Percentiles rank a stretch among this genome's conserved stretches.
Conservation (phyloP, 2,329 filamentous ascomycete genomes). For the Laburnicola sp. region DNA sequence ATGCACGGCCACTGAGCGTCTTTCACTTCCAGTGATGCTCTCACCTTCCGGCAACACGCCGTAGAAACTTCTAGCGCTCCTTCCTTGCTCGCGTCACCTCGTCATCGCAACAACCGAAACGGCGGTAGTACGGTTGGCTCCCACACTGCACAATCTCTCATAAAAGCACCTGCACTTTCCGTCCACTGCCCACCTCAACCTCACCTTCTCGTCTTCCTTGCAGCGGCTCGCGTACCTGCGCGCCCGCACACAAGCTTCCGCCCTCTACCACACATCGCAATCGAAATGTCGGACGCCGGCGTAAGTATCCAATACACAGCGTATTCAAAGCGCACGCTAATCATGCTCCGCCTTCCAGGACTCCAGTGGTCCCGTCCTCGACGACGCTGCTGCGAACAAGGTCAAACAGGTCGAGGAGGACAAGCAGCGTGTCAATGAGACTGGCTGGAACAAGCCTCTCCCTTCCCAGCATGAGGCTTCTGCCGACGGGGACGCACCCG, state of each 20-base stretch:
- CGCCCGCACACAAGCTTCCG: background rate
- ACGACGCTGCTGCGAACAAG: slow-evolving; percentile 21
- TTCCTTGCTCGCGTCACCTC: too few species aligned
- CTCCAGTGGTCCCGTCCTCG: slow-evolving; percentile 13
- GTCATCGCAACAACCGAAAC: too few species aligned
- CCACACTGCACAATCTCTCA: too few species aligned
- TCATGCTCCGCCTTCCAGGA: background rate
- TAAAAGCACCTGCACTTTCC: background rate
- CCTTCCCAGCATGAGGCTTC: slow-evolving; percentile 28
- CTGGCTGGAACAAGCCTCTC: slow-evolving; percentile 50
- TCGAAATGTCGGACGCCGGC: slow-evolving; percentile 26
- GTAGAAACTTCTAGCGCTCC: too few species aligned
- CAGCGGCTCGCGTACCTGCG: background rate
- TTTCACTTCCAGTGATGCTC: too few species aligned
- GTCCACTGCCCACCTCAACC: background rate
- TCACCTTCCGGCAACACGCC: too few species aligned
- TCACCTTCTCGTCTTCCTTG: slow-evolving; percentile 15
- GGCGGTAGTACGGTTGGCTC: too few species aligned
- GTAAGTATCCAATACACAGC: background rate
- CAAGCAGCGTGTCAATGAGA: slow-evolving; percentile 33
- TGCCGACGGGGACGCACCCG: slow-evolving; percentile 4
- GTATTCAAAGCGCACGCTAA: background rate
- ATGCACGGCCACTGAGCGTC: too few species aligned
- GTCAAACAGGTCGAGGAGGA: slow-evolving; percentile 29
- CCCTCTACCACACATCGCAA: background rate